Percentiles rank a stretch among this genome's conserved stretches.
Evolutionary conservation across 805 yeast species (phyloP).

Genomic region (Clavispora carvajalis): DNA sequence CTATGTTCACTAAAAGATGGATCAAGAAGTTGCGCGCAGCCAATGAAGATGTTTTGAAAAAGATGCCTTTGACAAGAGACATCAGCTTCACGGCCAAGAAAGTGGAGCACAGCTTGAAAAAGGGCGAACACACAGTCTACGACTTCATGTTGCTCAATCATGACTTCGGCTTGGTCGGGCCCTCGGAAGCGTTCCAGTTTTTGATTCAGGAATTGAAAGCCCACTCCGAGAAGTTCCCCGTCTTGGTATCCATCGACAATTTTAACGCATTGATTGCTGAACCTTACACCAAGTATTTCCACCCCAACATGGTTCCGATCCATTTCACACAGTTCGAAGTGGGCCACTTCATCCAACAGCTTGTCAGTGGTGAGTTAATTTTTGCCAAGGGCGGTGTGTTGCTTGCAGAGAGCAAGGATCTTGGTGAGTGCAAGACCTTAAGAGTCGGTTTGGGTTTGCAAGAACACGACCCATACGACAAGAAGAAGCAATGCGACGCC

Average conservation of each 20-base stretch:
- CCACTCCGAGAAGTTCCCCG: conserved; percentile 48
- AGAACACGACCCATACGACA: conserved; percentile 53
- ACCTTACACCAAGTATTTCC: conserved; percentile 56
- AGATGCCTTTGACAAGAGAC: conserved; percentile 32
- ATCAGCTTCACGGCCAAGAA: conserved; percentile 28
- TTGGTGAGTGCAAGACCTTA: conserved; percentile 47
- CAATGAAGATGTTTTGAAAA: conserved; percentile 29
- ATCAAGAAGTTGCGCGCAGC: conserved; percentile 41
- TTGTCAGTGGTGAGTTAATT: conserved; percentile 45
- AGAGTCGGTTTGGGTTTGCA: conserved; percentile 52
- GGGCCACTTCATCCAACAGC: conserved; percentile 50
- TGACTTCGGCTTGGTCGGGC: conserved; percentile 34
- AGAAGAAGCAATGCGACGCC: conserved; percentile 46
- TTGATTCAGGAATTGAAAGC: conserved; percentile 50
- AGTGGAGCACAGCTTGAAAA: conserved; percentile 27
- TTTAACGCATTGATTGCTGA: conserved; percentile 56
- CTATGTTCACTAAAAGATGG: conserved; percentile 64
- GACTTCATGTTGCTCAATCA: conserved; percentile 27
- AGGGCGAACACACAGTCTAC: conserved; percentile 25
- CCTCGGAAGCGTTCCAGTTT: conserved; percentile 46
- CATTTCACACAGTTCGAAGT: conserved; percentile 61
- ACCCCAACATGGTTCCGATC: conserved; percentile 50
- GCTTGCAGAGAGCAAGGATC: conserved; percentile 54
- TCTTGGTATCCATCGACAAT: conserved; percentile 68
- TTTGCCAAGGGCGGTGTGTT: conserved; percentile 64